Conservation (phyloP, 2,329 filamentous ascomycete genomes). For the Metarhizium sp. region DNA sequence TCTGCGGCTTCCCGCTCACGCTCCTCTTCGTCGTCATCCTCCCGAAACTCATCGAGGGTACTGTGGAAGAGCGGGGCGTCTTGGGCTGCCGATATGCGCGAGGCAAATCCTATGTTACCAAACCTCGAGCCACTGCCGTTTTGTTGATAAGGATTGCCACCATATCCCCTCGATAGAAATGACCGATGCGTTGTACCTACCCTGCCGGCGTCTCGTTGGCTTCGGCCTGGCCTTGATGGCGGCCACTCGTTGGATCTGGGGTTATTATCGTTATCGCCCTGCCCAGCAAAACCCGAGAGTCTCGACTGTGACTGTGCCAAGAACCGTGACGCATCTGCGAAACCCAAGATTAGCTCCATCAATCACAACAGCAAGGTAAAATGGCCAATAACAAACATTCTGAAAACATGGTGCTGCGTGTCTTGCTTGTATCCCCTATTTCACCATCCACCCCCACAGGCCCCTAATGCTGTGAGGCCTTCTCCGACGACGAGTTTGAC, state of each 20-base stretch:
- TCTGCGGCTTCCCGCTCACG: slow-evolving; percentile 88
- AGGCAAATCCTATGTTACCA: slow-evolving; percentile 65
- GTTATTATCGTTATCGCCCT: slow-evolving; percentile 34
- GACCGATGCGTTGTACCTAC: slow-evolving; percentile 26
- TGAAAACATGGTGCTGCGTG: slow-evolving; percentile 41
- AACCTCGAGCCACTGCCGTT: slow-evolving; percentile 62
- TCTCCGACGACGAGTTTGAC: background rate
- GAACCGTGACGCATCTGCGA: slow-evolving; percentile 85
- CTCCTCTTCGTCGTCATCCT: slow-evolving; percentile 89
- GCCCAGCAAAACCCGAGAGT: slow-evolving; percentile 58
- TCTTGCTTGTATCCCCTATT: slow-evolving; percentile 10
- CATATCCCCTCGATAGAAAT: slow-evolving; percentile 34
- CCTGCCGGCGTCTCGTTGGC: slow-evolving; percentile 21
- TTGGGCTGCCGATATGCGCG: slow-evolving; percentile 59
- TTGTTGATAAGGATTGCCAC: slow-evolving; percentile 76
- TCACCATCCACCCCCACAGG: slow-evolving; percentile 24
- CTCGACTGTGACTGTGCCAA: slow-evolving; percentile 93
- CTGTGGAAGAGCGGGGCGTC: slow-evolving; percentile 94
- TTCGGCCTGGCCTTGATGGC: slow-evolving; percentile 23
- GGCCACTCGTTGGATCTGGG: slow-evolving; percentile 22
- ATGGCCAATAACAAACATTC: slow-evolving; percentile 59
- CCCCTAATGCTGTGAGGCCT: slow-evolving; percentile 1
- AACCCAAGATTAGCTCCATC: background rate
- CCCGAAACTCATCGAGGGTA: slow-evolving; percentile 78
- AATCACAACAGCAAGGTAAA: background rate